phyloP scores from a whole-genome alignment of 2,329 filamentous ascomycete species.

The Hymenoscyphus linearis region DNA sequence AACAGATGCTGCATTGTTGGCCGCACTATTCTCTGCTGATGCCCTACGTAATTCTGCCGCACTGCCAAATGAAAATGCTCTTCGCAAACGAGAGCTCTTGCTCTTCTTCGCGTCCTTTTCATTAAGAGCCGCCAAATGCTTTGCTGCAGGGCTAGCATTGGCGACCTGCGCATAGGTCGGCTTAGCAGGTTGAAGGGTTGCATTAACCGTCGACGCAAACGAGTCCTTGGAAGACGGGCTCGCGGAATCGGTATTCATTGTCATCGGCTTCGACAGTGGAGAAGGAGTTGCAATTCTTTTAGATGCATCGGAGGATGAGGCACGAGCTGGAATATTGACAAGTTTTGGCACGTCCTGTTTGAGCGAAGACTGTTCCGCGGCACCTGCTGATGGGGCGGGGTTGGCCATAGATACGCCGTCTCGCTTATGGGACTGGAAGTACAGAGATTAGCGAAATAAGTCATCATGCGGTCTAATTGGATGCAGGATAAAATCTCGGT shows the following conservation, averaged over 20 bases:
- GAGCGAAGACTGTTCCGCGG: slow-evolving; percentile 41
- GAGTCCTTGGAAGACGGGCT: slow-evolving; percentile 38
- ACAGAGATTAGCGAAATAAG: slow-evolving; percentile 37
- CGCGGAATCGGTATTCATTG: slow-evolving; percentile 51
- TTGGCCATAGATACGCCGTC: slow-evolving; percentile 40
- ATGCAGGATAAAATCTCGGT: slow-evolving; percentile 29
- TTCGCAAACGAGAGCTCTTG: slow-evolving; percentile 79
- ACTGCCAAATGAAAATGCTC: slow-evolving; percentile 95
- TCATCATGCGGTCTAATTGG: slow-evolving; percentile 24
- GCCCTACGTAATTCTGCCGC: slow-evolving; percentile 82
- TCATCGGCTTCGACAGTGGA: slow-evolving; percentile 66
- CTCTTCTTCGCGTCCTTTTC: slow-evolving; percentile 76
- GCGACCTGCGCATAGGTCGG: slow-evolving; percentile 30
- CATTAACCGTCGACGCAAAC: slow-evolving; percentile 33
- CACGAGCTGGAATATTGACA: slow-evolving; percentile 55
- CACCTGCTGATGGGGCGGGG: slow-evolving; percentile 40
- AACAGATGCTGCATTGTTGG: slow-evolving; percentile 27
- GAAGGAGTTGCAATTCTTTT: slow-evolving; percentile 66
- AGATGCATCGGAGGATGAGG: slow-evolving; percentile 52
- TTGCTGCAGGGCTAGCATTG: slow-evolving; percentile 58
- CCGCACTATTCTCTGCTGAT: slow-evolving; percentile 55
- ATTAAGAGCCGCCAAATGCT: slow-evolving; percentile 81
- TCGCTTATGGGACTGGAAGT: slow-evolving; percentile 54
- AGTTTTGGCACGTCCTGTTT: slow-evolving; percentile 50
- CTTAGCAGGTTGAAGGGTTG: slow-evolving; percentile 30